A percentile compares a stretch with the other conserved stretches of the same genome.
Evolutionary conservation across 1,284 basidiomycete genomes (phyloP).

Genomic region (Cerioporus squamosus): DNA sequence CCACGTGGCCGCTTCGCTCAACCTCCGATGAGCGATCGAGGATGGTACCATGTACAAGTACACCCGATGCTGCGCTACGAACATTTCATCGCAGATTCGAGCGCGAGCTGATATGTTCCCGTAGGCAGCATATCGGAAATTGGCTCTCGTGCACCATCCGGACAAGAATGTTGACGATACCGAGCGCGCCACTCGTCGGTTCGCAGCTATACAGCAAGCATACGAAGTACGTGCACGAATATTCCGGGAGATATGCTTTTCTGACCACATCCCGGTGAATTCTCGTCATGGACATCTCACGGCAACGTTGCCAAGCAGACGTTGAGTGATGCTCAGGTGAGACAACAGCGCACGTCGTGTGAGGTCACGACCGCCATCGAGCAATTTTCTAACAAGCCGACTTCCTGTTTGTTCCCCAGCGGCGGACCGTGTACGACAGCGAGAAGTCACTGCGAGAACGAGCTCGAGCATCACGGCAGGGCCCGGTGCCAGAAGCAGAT

Average conservation of each 20-base stretch:
- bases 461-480: background rate
- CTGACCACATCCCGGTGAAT: background rate
- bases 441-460: slow-evolving; percentile 58
- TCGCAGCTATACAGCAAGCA: slow-evolving; percentile 90
- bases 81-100: no score
- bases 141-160: slow-evolving; percentile 87
- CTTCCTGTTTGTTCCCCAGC: background rate
- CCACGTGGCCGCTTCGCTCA: no score
- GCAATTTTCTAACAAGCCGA: no score
- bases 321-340: slow-evolving; percentile 83
- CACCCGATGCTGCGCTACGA: no score
- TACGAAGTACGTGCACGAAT: slow-evolving; percentile 59
- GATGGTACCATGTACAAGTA: no score
- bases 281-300: slow-evolving; percentile 61
- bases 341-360: background rate
- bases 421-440: slow-evolving; percentile 76
- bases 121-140: slow-evolving; percentile 81
- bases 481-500: slow-evolving; percentile 66
- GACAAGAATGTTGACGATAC: slow-evolving; percentile 87
- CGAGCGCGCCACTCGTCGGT: slow-evolving; percentile 87
- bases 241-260: no score
- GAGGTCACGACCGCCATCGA: no score
- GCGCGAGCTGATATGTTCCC: background rate
- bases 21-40: no score
- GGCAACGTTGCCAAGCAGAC: slow-evolving; percentile 59